Conservation (phyloP, 768 basidiomycete species). For the Boletus tylopilopsis region DNA sequence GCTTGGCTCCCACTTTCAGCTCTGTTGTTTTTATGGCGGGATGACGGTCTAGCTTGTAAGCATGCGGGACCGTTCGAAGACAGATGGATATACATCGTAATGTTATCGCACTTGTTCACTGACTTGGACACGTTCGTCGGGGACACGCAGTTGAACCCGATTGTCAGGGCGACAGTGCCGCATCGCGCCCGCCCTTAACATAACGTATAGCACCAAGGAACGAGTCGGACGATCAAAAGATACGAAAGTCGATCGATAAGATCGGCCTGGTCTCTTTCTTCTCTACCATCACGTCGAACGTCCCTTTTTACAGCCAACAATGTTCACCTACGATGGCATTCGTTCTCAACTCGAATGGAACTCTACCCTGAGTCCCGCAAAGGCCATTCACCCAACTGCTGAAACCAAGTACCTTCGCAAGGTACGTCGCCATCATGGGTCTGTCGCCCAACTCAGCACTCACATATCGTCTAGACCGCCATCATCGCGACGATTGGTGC, state of each 20-base stretch:
- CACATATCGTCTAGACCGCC: constrained; percentile 60
- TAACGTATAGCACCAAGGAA: constrained; percentile 13
- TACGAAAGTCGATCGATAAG: constrained; percentile 20
- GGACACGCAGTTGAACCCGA: background rate
- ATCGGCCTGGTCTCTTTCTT: constrained; percentile 7
- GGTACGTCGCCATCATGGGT: constrained; percentile 42
- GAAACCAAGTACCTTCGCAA: constrained; percentile 88
- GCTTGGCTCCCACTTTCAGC: constrained; percentile 15
- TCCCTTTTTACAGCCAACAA: constrained; percentile 21
- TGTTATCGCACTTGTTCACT: constrained; percentile 17
- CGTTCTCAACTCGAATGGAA: constrained; percentile 93
- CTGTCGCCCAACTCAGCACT: background rate
- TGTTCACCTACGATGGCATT: constrained; percentile 58
- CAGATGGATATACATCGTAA: constrained; percentile 23
- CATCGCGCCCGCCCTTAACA: constrained; percentile 9
- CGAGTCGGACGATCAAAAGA: too few relatives aligned
- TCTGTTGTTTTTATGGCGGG: constrained; percentile 3
- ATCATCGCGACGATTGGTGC: constrained; percentile 98
- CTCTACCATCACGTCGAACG: constrained; percentile 18
- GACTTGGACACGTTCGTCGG: constrained; percentile 30
- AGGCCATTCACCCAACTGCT: constrained; percentile 67
- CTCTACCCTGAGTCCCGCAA: constrained; percentile 71
- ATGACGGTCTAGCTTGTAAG: constrained; percentile 9
- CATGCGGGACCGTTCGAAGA: constrained; percentile 4
- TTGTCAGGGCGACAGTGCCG: constrained; percentile 8